These are phyloP conservation scores for Melampsora larici-populina DNA, from an alignment of 1,284 basidiomycete species.

Conservation along the genomic window DNA sequence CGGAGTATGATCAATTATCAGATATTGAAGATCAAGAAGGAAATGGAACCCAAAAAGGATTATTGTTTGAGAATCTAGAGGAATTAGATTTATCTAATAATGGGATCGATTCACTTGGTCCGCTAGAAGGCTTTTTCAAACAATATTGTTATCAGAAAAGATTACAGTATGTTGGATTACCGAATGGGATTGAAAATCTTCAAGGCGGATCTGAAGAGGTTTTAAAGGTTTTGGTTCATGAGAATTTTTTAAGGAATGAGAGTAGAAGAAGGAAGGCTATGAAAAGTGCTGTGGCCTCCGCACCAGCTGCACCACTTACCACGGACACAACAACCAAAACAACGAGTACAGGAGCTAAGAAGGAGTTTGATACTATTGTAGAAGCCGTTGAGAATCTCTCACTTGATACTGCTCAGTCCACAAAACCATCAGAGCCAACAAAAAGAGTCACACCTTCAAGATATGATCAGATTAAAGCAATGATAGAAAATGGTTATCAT, in stretches of 20 bases:
- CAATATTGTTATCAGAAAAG: conserved; percentile 2
- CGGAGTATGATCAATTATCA: conserved; percentile 31
- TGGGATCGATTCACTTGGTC: conserved; percentile 36
- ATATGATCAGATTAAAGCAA: conserved; percentile 3
- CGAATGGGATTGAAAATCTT: conserved; percentile 9
- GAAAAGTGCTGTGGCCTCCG: not conserved
- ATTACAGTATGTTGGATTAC: conserved; percentile 23
- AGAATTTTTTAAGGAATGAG: conserved; percentile 37
- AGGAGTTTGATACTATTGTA: not conserved
- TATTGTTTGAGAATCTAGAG: not conserved
- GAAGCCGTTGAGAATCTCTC: not conserved
- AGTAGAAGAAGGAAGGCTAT: conserved; percentile 16
- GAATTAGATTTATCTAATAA: conserved; percentile 37
- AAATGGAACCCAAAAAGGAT: not conserved
- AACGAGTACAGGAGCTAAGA: not conserved
- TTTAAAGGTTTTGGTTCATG: conserved; percentile 17
- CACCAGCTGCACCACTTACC: not conserved
- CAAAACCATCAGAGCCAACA: not conserved
- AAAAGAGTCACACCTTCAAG: not conserved
- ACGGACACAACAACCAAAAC: not conserved
- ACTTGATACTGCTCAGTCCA: not conserved
- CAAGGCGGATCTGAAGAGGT: not conserved
- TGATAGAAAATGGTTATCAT: conserved; percentile 13
- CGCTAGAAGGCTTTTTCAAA: conserved; percentile 31
- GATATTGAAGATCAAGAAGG: not conserved